A percentile compares a stretch with the other conserved stretches of the same genome.
These are phyloP conservation scores for Metschnikowia henanensis DNA, from an alignment of 805 yeast species.

Conservation along the genomic window DNA sequence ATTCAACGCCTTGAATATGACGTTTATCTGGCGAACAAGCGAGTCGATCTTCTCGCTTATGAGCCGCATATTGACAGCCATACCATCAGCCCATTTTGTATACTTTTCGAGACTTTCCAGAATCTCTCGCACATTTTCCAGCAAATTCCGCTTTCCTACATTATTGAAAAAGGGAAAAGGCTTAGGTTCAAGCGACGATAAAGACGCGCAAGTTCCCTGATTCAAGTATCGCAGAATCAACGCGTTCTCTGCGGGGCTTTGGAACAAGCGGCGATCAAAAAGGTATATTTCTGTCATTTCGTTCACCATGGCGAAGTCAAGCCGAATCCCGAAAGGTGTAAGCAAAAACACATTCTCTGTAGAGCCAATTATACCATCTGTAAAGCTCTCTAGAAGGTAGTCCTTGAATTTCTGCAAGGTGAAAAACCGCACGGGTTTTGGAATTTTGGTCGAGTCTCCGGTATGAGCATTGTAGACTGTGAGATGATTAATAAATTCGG, in stretches of 20 bases:
- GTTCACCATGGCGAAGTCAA: slow-evolving; percentile 52
- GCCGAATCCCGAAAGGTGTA: slow-evolving; percentile 64
- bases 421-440: slow-evolving; percentile 44
- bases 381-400: slow-evolving; percentile 29
- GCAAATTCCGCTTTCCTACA: too few species aligned
- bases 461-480: slow-evolving; percentile 39
- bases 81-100: slow-evolving; percentile 52
- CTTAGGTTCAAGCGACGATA: slow-evolving; percentile 1
- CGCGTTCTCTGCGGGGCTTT: slow-evolving; percentile 20
- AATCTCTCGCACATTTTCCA: neutral
- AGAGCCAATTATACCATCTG: slow-evolving; percentile 20
- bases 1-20: slow-evolving; percentile 46
- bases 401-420: slow-evolving; percentile 32
- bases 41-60: slow-evolving; percentile 30
- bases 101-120: slow-evolving; percentile 31
- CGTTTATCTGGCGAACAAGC: slow-evolving; percentile 34
- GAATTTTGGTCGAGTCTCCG: slow-evolving; percentile 32
- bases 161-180: neutral
- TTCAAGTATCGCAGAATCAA: slow-evolving; percentile 9
- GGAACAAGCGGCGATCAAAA: slow-evolving; percentile 61
- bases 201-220: neutral
- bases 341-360: slow-evolving; percentile 47
- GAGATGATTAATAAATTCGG: slow-evolving; percentile 15
- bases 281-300: slow-evolving; percentile 58
- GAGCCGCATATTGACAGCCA: slow-evolving; percentile 40